Evolutionary conservation across 371 early-diverging fungal species (phyloP).

Genomic region (Zychaea mexicana): DNA sequence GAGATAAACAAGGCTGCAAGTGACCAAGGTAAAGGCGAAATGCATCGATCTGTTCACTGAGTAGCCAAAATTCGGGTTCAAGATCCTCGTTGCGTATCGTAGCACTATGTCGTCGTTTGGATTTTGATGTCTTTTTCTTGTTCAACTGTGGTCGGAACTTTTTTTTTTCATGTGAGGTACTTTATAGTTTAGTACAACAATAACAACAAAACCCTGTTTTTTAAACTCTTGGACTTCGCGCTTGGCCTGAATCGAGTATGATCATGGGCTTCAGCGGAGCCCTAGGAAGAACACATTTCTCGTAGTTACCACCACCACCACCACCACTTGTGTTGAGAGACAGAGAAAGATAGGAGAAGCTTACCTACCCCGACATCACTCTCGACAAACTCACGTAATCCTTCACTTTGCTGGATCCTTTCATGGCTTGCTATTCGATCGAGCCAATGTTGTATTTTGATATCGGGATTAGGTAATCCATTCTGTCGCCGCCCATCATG

Average conservation of each 20-base stretch:
- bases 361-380: slow-evolving; percentile 50
- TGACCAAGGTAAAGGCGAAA: slow-evolving; percentile 3
- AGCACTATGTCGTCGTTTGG: slow-evolving; percentile 12
- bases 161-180: not conserved
- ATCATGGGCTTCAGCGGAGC: too few species aligned
- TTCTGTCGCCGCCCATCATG: not conserved
- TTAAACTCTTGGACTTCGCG: too few species aligned
- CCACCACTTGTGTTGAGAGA: slow-evolving; percentile 1
- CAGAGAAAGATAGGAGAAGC: not conserved
- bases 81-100: slow-evolving; percentile 27
- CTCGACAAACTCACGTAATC: slow-evolving; percentile 48
- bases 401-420: slow-evolving; percentile 36
- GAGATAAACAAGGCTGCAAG: not conserved
- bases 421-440: slow-evolving; percentile 37
- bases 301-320: too few species aligned
- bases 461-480: slow-evolving; percentile 16
- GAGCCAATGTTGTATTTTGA: slow-evolving; percentile 39
- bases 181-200: too few species aligned
- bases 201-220: too few species aligned
- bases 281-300: too few species aligned
- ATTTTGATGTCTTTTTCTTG: not conserved
- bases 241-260: too few species aligned
- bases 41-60: slow-evolving; percentile 7
- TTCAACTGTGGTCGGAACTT: slow-evolving; percentile 28
- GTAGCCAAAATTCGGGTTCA: slow-evolving; percentile 32